A percentile compares a stretch with the other conserved stretches of the same genome.
Evolutionary conservation across 2,329 filamentous ascomycete species (phyloP).

Genomic region (Proliferodiscus dingleyae): DNA sequence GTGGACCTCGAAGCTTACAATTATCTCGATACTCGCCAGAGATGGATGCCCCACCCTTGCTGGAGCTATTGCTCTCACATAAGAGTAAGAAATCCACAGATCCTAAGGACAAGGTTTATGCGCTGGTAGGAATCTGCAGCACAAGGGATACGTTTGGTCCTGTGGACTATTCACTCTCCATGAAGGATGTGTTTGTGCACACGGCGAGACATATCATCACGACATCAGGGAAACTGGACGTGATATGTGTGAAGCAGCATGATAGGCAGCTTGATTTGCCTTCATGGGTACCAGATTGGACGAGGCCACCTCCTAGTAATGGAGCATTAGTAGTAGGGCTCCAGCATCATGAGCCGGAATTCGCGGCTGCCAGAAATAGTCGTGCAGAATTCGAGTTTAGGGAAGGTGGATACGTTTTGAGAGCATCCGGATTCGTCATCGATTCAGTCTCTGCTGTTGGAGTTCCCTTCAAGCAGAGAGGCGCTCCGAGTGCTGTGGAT

Average conservation of each 20-base stretch:
- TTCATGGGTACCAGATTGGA: constrained; percentile 27
- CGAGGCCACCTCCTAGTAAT: constrained; percentile 9
- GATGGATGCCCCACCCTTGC: constrained; percentile 15
- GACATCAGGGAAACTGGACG: constrained; percentile 18
- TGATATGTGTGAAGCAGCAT: constrained; percentile 26
- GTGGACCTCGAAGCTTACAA: constrained; percentile 23
- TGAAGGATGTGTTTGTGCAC: constrained; percentile 20
- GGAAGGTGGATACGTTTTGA: constrained; percentile 16
- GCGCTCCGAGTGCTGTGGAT: constrained; percentile 13
- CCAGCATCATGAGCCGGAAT: constrained; percentile 20
- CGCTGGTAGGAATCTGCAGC: constrained; percentile 25
- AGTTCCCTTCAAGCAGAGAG: constrained; percentile 13
- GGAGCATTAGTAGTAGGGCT: constrained; percentile 18
- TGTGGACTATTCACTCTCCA: constrained; percentile 22
- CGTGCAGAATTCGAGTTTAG: constrained; percentile 14
- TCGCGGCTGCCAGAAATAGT: constrained; percentile 18
- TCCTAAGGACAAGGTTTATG: constrained; percentile 29
- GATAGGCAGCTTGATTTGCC: constrained; percentile 15
- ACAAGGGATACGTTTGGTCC: constrained; percentile 16
- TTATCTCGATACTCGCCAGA: constrained; percentile 19
- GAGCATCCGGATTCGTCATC: constrained; percentile 17
- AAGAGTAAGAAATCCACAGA: constrained; percentile 28
- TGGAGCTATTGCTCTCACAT: constrained; percentile 25
- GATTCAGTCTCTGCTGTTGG: constrained; percentile 18
- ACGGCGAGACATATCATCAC: constrained; percentile 25